Percentiles rank a stretch among this genome's conserved stretches.
Conservation (phyloP, 2,329 filamentous ascomycete genomes). For the Dactylella cylindrospora region DNA sequence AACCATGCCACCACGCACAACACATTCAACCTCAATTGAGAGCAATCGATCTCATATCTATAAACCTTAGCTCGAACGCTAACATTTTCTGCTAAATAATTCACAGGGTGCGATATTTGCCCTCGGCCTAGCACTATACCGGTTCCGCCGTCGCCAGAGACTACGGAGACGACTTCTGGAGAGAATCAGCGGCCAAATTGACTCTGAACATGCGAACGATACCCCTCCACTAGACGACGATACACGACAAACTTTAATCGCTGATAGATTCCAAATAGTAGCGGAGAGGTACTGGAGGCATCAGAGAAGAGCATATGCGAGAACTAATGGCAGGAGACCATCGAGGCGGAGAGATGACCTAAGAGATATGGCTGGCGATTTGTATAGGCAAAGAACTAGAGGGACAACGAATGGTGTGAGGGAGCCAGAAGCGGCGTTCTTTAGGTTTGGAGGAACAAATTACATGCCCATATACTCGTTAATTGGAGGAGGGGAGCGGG, state of each 20-base stretch:
- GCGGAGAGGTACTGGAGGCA: constrained; percentile 40
- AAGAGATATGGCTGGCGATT: constrained; percentile 38
- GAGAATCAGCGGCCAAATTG: constrained; percentile 27
- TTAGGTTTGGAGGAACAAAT: constrained; percentile 30
- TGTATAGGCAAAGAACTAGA: constrained; percentile 24
- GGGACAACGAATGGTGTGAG: not conserved
- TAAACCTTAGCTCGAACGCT: too few relatives aligned
- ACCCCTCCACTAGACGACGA: constrained; percentile 16
- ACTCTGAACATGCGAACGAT: constrained; percentile 17
- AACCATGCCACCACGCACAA: not conserved
- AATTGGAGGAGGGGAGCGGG: constrained; percentile 3
- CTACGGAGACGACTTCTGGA: constrained; percentile 29
- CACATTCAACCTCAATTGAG: not conserved
- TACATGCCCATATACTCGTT: constrained; percentile 34
- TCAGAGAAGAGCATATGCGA: constrained; percentile 19
- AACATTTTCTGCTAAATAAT: too few relatives aligned
- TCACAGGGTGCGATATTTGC: constrained; percentile 33
- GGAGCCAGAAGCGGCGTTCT: constrained; percentile 25
- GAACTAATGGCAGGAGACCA: constrained; percentile 31
- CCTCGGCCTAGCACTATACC: constrained; percentile 34
- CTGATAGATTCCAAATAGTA: constrained; percentile 35
- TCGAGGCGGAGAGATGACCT: constrained; percentile 34
- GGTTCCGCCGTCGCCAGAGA: constrained; percentile 36
- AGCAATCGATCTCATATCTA: not conserved
- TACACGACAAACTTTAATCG: constrained; percentile 16